Conservation (phyloP, 805 yeast species). For the Saccharomycopsis microspora region DNA sequence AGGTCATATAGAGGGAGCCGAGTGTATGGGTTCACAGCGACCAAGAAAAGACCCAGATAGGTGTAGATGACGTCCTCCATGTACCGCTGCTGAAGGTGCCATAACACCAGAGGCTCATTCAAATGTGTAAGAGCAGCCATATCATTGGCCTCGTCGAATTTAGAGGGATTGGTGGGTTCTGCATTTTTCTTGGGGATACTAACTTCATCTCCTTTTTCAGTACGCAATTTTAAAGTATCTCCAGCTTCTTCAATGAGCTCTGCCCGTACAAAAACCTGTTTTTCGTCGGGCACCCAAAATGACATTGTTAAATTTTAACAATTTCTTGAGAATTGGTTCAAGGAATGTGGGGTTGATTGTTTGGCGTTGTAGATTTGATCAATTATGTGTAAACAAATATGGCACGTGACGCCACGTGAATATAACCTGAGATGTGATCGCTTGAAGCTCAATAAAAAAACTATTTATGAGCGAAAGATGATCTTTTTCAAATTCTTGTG, state of each 20-base stretch:
- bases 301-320: no score
- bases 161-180: conserved; percentile 75
- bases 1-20: conserved; percentile 58
- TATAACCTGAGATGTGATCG: no score
- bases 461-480: no score
- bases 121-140: conserved; percentile 92
- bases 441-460: no score
- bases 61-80: conserved; percentile 75
- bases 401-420: no score
- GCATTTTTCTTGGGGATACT: conserved; percentile 33
- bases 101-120: conserved; percentile 91
- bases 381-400: no score
- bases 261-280: conserved; percentile 49
- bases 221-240: conserved; percentile 27
- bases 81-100: conserved; percentile 73
- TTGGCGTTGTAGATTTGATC: no score
- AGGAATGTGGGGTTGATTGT: no score
- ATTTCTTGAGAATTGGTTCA: no score
- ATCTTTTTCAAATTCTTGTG: no score
- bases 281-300: conserved; percentile 58
- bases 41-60: conserved; percentile 88
- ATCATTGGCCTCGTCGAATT: conserved; percentile 83
- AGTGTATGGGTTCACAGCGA: conserved; percentile 89
- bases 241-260: conserved; percentile 35
- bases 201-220: conserved; percentile 27